These are phyloP conservation scores for Apiotrichum sp. DNA, from an alignment of 1,284 basidiomycete genomes.

Conservation along the genomic window DNA sequence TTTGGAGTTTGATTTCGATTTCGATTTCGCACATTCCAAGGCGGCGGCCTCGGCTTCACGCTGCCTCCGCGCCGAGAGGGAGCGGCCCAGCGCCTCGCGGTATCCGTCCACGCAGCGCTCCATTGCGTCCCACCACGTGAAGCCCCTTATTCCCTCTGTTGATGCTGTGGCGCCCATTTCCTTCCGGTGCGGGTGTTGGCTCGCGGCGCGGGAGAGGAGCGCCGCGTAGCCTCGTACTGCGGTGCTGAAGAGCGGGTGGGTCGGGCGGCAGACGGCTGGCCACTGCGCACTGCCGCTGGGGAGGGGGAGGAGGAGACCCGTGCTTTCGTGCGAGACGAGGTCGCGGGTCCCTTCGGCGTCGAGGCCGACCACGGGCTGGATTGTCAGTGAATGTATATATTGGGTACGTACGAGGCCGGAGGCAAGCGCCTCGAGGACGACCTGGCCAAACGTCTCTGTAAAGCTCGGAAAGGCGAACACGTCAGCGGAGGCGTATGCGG, in stretches of 20 bases:
- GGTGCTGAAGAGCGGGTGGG: constrained; percentile 38
- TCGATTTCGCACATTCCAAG: not conserved
- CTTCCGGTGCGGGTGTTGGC: constrained; percentile 40
- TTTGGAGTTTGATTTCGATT: too few species aligned
- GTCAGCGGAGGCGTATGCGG: constrained; percentile 53
- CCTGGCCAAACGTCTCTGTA: constrained; percentile 56
- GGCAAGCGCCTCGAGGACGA: constrained; percentile 55
- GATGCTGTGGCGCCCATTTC: constrained; percentile 48
- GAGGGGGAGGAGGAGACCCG: constrained; percentile 49
- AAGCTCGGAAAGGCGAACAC: constrained; percentile 54
- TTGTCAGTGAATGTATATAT: not conserved
- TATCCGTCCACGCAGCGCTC: constrained; percentile 54
- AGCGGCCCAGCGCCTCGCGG: constrained; percentile 43
- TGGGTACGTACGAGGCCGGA: constrained; percentile 46
- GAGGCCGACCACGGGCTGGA: constrained; percentile 52
- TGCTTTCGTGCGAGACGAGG: constrained; percentile 50
- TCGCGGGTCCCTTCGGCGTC: constrained; percentile 56
- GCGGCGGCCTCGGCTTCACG: not conserved
- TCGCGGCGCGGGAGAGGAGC: constrained; percentile 45
- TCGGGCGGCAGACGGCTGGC: constrained; percentile 40
- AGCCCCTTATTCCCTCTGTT: constrained; percentile 45
- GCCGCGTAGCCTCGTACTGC: constrained; percentile 49
- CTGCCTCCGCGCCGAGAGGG: constrained; percentile 5
- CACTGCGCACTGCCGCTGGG: constrained; percentile 29
- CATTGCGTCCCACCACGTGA: constrained; percentile 56